Conservation (phyloP, 2,329 filamentous ascomycete species). For the Phaeoacremonium minimum region DNA sequence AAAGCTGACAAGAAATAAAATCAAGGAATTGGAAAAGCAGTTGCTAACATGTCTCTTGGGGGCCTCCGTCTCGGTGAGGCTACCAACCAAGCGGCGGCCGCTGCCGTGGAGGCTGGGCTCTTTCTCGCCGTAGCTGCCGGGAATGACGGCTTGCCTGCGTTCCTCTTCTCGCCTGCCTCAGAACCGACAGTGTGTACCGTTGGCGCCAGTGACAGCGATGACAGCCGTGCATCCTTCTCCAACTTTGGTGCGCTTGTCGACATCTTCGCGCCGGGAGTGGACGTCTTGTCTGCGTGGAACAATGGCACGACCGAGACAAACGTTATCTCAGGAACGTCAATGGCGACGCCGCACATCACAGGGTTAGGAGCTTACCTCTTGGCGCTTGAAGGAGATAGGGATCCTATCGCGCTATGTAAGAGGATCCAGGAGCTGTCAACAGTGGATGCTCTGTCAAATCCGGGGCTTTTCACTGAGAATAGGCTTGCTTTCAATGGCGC, state of each 20-base stretch:
- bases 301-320: slow-evolving; percentile 28
- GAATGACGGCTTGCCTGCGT: slow-evolving; percentile 24
- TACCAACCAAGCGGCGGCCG: slow-evolving; percentile 31
- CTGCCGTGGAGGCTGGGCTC: slow-evolving; percentile 26
- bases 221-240: slow-evolving; percentile 31
- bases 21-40: background rate
- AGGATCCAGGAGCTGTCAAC: no score
- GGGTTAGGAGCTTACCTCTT: background rate
- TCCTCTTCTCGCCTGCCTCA: slow-evolving; percentile 26
- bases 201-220: slow-evolving; percentile 25
- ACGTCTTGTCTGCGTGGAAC: slow-evolving; percentile 38
- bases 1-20: no score
- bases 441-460: no score
- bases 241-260: slow-evolving; percentile 41
- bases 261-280: slow-evolving; percentile 38
- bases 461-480: no score
- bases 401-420: no score
- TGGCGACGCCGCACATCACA: slow-evolving; percentile 30
- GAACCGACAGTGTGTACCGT: slow-evolving; percentile 34
- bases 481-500: no score
- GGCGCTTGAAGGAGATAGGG: no score
- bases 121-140: slow-evolving; percentile 37
- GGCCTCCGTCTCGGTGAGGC: slow-evolving; percentile 10
- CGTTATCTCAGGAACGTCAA: slow-evolving; percentile 54
- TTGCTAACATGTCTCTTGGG: background rate